These are phyloP conservation scores for Pseudonitzschia multistriata DNA, from an alignment of 108 stramenopile genomes.

Conservation along the genomic window DNA sequence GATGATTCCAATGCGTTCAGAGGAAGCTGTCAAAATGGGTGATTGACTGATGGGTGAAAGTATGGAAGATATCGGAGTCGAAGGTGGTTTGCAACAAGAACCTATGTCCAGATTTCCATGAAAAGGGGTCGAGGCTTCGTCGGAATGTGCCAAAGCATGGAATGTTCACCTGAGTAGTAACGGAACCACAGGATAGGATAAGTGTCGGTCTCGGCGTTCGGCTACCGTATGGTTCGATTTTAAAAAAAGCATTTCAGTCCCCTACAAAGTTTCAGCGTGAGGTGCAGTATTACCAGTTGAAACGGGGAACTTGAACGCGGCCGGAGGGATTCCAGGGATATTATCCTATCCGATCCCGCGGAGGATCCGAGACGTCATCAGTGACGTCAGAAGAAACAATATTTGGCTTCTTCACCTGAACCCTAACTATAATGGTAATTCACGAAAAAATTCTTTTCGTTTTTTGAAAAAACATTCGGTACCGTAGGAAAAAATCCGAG, in stretches of 20 bases:
- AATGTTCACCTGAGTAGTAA: background rate
- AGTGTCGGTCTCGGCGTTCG: background rate
- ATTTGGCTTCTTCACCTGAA: background rate
- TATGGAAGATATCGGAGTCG: background rate
- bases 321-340: background rate
- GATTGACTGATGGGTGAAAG: too few relatives aligned
- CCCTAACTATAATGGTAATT: background rate
- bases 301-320: background rate
- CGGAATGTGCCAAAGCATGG: background rate
- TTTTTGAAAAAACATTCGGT: too few relatives aligned
- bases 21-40: too few relatives aligned
- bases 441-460: too few relatives aligned
- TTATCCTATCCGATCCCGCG: too few relatives aligned
- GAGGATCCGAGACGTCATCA: background rate
- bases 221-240: too few relatives aligned
- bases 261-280: background rate
- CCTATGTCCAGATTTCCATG: too few relatives aligned
- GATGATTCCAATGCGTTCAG: too few relatives aligned
- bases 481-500: too few relatives aligned
- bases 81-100: too few relatives aligned
- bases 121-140: background rate
- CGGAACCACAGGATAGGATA: too few relatives aligned
- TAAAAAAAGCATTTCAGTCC: background rate
- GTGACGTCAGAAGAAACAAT: slow-evolving; percentile 3
- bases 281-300: background rate